Conservation (phyloP, 441 rosid genomes). For the Hypseocharis bilobata region DNA sequence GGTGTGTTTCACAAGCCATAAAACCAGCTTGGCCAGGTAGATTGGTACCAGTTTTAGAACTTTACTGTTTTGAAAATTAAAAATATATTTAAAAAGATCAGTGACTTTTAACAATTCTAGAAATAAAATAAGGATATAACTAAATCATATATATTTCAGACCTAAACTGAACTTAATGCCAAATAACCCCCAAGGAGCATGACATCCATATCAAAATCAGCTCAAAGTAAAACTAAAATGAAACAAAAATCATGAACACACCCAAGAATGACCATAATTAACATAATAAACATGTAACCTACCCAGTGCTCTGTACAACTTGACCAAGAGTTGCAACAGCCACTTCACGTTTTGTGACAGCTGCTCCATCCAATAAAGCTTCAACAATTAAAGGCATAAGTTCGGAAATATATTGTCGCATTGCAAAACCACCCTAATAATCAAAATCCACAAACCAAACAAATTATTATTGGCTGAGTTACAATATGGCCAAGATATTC, state of each 20-base stretch:
- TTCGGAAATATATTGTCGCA: constrained; percentile 84
- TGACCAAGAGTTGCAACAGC: constrained; percentile 99
- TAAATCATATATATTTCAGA: not conserved
- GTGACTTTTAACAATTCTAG: not conserved
- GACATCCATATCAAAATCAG: not conserved
- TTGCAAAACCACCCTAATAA: constrained; percentile 96
- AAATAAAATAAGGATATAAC: not conserved
- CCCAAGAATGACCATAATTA: not conserved
- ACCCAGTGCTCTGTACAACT: constrained; percentile 99
- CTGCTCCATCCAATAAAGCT: constrained; percentile 96
- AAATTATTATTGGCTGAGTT: constrained; percentile 5
- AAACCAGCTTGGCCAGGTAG: not conserved
- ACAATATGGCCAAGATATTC: not conserved
- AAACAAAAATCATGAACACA: not conserved
- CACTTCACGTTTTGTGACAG: constrained; percentile 90
- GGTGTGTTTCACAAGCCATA: not conserved
- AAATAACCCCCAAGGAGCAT: not conserved
- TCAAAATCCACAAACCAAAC: constrained; percentile 28
- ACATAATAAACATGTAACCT: constrained; percentile 26
- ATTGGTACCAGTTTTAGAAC: not conserved
- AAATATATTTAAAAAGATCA: too few relatives aligned
- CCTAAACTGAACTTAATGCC: not conserved
- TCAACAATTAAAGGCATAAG: constrained; percentile 99
- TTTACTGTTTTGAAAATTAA: not conserved
- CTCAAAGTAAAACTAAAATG: not conserved